These are phyloP conservation scores for Citrus hindsii DNA, from an alignment of 345 rosid species.

Conservation along the genomic window DNA sequence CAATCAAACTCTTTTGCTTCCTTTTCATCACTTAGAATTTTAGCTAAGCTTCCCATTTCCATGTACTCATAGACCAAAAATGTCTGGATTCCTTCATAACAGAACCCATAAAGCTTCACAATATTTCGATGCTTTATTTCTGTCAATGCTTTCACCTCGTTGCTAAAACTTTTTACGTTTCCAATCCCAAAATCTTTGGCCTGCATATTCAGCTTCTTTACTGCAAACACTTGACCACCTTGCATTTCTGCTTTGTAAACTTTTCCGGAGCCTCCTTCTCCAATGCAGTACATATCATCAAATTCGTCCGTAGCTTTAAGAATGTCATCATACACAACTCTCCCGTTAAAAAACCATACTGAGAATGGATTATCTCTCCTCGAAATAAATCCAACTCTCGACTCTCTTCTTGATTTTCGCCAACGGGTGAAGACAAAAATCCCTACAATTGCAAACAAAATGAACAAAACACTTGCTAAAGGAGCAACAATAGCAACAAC, in stretches of 20 bases:
- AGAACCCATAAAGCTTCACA: constrained; percentile 18
- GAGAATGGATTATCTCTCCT: not conserved
- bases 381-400: not conserved
- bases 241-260: constrained; percentile 33
- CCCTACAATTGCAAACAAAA: constrained; percentile 8
- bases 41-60: constrained; percentile 28
- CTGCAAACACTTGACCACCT: constrained; percentile 16
- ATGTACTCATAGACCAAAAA: constrained; percentile 27
- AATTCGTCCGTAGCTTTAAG: constrained; percentile 26
- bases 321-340: constrained; percentile 24
- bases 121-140: constrained; percentile 15
- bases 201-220: constrained; percentile 14
- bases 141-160: constrained; percentile 23
- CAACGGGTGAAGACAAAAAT: constrained; percentile 7
- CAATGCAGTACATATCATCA: constrained; percentile 25
- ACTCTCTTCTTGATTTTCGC: not conserved
- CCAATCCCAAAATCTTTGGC: not conserved
- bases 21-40: constrained; percentile 10
- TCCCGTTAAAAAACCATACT: constrained; percentile 24
- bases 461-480: constrained; percentile 6
- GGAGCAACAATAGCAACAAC: constrained; percentile 16
- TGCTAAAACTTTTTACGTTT: constrained; percentile 13
- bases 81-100: not conserved
- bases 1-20: constrained; percentile 23
- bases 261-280: constrained; percentile 31